Base-by-base conservation (phyloP, 2,329 filamentous ascomycete genomes). In the Lecanicillium sp. region DNA sequence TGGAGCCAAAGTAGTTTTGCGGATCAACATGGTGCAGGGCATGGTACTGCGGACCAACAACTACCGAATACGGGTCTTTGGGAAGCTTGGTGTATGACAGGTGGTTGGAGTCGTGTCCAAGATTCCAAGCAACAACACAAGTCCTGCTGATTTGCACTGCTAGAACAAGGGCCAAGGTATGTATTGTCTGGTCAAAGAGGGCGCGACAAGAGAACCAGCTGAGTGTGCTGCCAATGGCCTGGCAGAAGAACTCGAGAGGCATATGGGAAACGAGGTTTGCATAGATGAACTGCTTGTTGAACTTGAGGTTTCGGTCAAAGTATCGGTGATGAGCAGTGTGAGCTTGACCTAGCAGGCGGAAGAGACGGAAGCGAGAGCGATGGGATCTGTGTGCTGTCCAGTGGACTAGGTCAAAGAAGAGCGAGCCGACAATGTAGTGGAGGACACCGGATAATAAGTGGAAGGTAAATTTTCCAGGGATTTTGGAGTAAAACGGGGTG, bases 1-100 rank as follows among this genome's bases (percentile, higher is more conserved):
- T 47, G n/a, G 46, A 47, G 9, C 45, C 45, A 33, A 48, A 48
- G 41, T 45, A 48, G 29, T 43, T 43, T 17, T 38, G 37, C n/a
- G 46, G 44, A 28, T 48, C 46, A 15, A 48, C 37, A 25, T 48
- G 44, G 37, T 48, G 46, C 15, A 48, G 31, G 3, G 38, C 44
- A 28, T 48, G 46, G 29, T 47, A 48, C 17, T 48, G 28, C 4
- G 45, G 45, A 1, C 45, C 45, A 13, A 48, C 43, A 28, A 44
- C 27, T 13, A 46, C 14, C 11, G 30, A 31, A 20, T 32, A 40
- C n/a, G 16, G 20, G 14, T 47, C 45, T 14, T 45, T 47, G 3
- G 43, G 42, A 7, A 45, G 32, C n/a, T 22, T 15, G 13, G 34
- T 4, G 28, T 43, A 44, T 1, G 42, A n/a, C 11, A 41, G 19